Evolutionary conservation across 2,329 filamentous ascomycete species (phyloP).

Genomic region (Beauveria sp.): DNA sequence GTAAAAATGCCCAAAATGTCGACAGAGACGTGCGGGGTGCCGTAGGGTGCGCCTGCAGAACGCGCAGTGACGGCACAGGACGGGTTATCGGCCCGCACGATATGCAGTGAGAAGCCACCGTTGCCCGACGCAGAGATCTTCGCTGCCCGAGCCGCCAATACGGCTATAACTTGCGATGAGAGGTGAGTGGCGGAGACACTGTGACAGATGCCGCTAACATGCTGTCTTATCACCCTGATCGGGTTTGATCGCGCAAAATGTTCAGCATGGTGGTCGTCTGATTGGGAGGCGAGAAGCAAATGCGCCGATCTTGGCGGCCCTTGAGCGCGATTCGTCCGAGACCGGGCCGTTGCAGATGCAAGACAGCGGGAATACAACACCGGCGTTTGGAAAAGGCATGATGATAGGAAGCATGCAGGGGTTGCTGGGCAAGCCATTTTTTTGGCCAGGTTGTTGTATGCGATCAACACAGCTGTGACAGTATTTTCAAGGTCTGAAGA

Average conservation of each 20-base stretch:
- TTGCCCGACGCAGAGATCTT: slow-evolving; percentile 18
- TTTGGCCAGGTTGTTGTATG: slow-evolving; percentile 10
- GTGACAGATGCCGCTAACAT: slow-evolving; percentile 15
- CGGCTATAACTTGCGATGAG: slow-evolving; percentile 18
- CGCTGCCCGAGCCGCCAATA: slow-evolving; percentile 19
- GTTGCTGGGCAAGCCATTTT: slow-evolving; percentile 17
- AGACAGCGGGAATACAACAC: slow-evolving; percentile 18
- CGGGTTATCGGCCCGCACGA: slow-evolving; percentile 2
- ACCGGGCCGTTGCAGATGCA: slow-evolving; percentile 27
- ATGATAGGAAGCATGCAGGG: slow-evolving; percentile 22
- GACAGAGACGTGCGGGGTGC: slow-evolving; percentile 27
- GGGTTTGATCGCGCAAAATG: slow-evolving; percentile 10
- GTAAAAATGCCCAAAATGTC: slow-evolving; percentile 23
- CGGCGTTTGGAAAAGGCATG: slow-evolving; percentile 22
- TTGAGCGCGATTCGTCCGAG: slow-evolving; percentile 20
- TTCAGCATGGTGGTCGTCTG: slow-evolving; percentile 17
- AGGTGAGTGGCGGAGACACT: slow-evolving; percentile 18
- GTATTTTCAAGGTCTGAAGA: slow-evolving; percentile 21
- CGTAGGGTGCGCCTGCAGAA: slow-evolving; percentile 22
- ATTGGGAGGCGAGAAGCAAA: slow-evolving; percentile 19
- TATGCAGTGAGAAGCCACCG: slow-evolving; percentile 12
- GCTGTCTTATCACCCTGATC: slow-evolving; percentile 17
- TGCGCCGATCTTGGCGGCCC: slow-evolving; percentile 21
- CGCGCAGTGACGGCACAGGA: slow-evolving; percentile 8
- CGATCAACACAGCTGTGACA: slow-evolving; percentile 18